Evolutionary conservation across 2,329 filamentous ascomycete genomes (phyloP).

Genomic region (Sporothrix euskadiensis): DNA sequence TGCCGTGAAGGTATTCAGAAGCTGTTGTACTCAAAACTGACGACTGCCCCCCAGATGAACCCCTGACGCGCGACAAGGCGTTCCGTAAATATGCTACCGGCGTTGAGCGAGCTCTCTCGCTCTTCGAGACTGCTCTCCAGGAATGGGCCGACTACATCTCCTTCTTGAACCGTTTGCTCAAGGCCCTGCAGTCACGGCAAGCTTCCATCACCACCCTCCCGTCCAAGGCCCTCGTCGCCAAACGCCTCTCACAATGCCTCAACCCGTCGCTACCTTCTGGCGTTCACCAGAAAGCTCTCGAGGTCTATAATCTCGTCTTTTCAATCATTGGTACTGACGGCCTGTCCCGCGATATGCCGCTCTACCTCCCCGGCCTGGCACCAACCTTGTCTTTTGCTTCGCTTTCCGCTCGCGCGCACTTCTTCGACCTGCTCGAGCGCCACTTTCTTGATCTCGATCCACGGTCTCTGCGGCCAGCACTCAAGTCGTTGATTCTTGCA

Average conservation of each 20-base stretch:
- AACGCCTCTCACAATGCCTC: slow-evolving; percentile 90
- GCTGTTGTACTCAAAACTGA: neutral
- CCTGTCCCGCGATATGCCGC: slow-evolving; percentile 75
- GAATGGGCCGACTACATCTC: slow-evolving; percentile 99
- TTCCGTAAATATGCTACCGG: slow-evolving; percentile 88
- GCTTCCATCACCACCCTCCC: slow-evolving; percentile 71
- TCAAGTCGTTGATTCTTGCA: slow-evolving; percentile 88
- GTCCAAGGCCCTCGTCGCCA: slow-evolving; percentile 78
- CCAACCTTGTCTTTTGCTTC: slow-evolving; percentile 93
- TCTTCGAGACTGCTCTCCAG: slow-evolving; percentile 91
- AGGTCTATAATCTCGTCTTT: slow-evolving; percentile 91
- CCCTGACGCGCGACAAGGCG: slow-evolving; percentile 61
- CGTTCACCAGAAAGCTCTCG: slow-evolving; percentile 94
- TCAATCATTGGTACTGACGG: slow-evolving; percentile 78
- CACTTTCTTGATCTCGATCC: slow-evolving; percentile 74
- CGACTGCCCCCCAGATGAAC: slow-evolving; percentile 49
- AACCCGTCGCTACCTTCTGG: slow-evolving; percentile 91
- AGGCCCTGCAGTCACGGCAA: slow-evolving; percentile 87
- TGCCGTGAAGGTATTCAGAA: no score
- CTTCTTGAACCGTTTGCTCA: slow-evolving; percentile 85
- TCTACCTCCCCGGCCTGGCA: slow-evolving; percentile 88
- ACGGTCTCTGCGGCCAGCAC: slow-evolving; percentile 73
- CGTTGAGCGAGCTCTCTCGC: slow-evolving; percentile 80
- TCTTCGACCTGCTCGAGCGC: slow-evolving; percentile 79
- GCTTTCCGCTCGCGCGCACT: slow-evolving; percentile 81